Evolutionary conservation across 2,329 filamentous ascomycete species (phyloP), one percentile per base, ranked within the genome.

Genomic region (Penicillium sp.): DNA sequence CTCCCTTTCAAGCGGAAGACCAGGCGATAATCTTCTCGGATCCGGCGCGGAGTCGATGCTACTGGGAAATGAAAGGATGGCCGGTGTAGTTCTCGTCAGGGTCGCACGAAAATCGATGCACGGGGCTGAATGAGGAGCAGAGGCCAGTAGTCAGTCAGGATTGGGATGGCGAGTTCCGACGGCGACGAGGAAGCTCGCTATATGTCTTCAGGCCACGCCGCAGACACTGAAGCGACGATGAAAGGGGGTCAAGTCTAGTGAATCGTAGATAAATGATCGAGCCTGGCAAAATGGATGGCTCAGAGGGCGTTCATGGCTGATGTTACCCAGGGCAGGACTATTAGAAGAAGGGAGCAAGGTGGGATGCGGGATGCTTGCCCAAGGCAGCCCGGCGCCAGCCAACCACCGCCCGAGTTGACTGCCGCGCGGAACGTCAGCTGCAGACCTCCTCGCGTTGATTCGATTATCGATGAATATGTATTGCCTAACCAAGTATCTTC

Each of bases 311-410:
- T 11, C 16, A 35, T 35, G 35, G 35, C 18, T n/a, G 50, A 16
- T 38, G 42, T 21, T 20, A 38, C 18, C 16, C 16, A 47, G 42
- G n/a, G 33, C 35, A 26, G 21, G 45, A 42, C 8, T 40, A 33
- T 14, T 28, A 28, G 33, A 35, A 30, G 20, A 38, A 47, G 46
- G 30, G 48, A 40, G 55, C 49, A 58, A 58, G 50, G 56, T 58
- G 56, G 56, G 56, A 58, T 58, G 56, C 52, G 55, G 55, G 56
- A 58, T 54, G 46, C 35, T 58, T 52, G 50, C 55, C 50, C 50
- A 57, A 57, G 43, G 55, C 55, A 48, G 48, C 47, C 38, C 16
- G 9, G 28, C 46, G 26, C 45, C 52, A 52, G 40, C 56, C 56
- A 58, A 58, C 56, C 56, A 58, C 14, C 26, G 33, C 21, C 50